These are phyloP conservation scores for Toxicodendron radicans DNA, from an alignment of 345 rosid species.

Conservation along the genomic window DNA sequence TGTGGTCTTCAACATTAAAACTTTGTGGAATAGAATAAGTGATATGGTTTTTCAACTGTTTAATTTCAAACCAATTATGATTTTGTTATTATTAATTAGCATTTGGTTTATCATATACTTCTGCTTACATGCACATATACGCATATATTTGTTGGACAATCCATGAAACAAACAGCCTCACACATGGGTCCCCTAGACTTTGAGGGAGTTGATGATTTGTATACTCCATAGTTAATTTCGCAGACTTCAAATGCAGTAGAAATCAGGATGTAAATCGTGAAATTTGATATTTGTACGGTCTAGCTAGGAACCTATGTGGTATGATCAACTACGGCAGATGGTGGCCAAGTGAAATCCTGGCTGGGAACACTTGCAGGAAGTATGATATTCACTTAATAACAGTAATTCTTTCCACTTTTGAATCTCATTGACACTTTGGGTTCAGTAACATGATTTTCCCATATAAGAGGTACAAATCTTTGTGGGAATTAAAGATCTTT, in stretches of 20 bases:
- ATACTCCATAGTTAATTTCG: not conserved
- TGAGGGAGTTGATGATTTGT: not conserved
- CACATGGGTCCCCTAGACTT: not conserved
- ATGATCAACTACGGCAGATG: slow-evolving; percentile 80
- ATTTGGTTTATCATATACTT: not conserved
- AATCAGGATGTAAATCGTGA: not conserved
- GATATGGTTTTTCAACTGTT: not conserved
- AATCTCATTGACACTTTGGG: not conserved
- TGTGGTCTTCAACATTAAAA: not conserved
- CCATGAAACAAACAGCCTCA: not conserved
- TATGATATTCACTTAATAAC: slow-evolving; percentile 32
- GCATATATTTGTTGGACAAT: too few species aligned
- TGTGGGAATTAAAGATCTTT: slow-evolving; percentile 13
- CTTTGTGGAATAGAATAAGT: not conserved
- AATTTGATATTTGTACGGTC: slow-evolving; percentile 12
- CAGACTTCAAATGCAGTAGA: not conserved
- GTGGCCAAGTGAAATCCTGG: slow-evolving; percentile 86
- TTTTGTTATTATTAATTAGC: not conserved
- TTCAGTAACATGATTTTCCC: not conserved
- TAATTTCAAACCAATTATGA: too few species aligned
- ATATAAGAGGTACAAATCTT: not conserved
- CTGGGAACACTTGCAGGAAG: slow-evolving; percentile 94
- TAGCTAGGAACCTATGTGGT: slow-evolving; percentile 90
- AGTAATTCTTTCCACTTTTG: not conserved
- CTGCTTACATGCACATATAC: too few species aligned